Evolutionary conservation across 352 stramenopile species (phyloP), one percentile per base, ranked within the genome.

Genomic region (Pseudoperonospora humuli): DNA sequence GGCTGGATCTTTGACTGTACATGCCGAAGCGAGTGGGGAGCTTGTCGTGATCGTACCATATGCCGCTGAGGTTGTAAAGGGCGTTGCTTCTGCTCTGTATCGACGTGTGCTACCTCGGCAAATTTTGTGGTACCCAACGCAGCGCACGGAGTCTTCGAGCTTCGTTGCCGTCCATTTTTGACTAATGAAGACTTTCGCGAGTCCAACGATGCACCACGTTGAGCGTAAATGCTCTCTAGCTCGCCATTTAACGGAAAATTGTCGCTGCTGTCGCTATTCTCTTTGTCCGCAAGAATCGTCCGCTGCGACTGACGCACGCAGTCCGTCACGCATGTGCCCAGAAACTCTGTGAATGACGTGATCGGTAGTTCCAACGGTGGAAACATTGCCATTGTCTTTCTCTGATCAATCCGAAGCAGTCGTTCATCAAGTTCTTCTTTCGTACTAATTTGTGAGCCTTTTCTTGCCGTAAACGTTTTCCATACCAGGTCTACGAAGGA

Each of bases 1-100:
- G 70, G 65, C 32, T 84, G 73, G 45, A 89, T 67, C 54, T 81
- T 87, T 7, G 74, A 87, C 21, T 57, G 42, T 1, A 86, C 64
- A 24, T 70, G 42, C 39, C 69, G 57, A 13, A 78, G 49, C 2
- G 60, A 57, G 7, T 19, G 43, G 24, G 50, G 44, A 13, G 40
- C 33, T 11, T 44, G 39, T 8, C 18, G 40, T 27, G 15, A 17
- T 25, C 63, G 40, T 5, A 31, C 36, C 11, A 41, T 38, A 7
- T 57, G 47, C 13, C 21, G 46, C 21, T 63, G 52, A 13, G 28
- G 29, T 13, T 61, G 39, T 17, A 61, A 8, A 19, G 44, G 31
- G 7, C 29, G 40, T 4, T 55, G 37, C 5, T 50, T 66, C 23
- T 26, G 18, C 9, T 34, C 37, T 9, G 6, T n/a, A 26, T 18